A percentile compares a stretch with the other conserved stretches of the same genome.
These are phyloP conservation scores for Oxalis stricta DNA, from an alignment of 441 rosid genomes.

Conservation along the genomic window DNA sequence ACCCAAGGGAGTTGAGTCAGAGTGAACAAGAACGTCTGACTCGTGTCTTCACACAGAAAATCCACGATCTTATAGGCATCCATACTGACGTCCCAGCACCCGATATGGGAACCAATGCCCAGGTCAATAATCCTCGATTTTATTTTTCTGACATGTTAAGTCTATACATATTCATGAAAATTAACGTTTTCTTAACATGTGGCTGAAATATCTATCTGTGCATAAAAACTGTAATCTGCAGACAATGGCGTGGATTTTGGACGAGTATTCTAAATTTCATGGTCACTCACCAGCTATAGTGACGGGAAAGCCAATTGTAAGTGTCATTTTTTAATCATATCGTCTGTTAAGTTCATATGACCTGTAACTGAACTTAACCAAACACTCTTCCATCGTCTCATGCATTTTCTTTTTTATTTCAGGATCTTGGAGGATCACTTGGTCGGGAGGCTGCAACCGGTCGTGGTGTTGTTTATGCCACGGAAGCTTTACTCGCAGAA, in stretches of 20 bases:
- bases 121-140: slow-evolving; percentile 20
- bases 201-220: not conserved
- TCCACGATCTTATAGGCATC: slow-evolving; percentile 85
- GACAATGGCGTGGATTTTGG: slow-evolving; percentile 99
- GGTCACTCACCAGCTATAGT: slow-evolving; percentile 96
- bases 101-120: slow-evolving; percentile 95
- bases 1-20: slow-evolving; percentile 51
- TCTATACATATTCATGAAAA: not conserved
- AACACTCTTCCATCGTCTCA: not conserved
- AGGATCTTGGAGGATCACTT: slow-evolving; percentile 99
- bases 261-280: slow-evolving; percentile 94
- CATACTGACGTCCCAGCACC: slow-evolving; percentile 98
- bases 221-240: slow-evolving; percentile 11
- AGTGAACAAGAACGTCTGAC: slow-evolving; percentile 88
- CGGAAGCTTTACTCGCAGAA: slow-evolving; percentile 88
- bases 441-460: slow-evolving; percentile 99
- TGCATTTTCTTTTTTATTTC: slow-evolving; percentile 7
- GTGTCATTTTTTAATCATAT: slow-evolving; percentile 7
- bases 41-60: slow-evolving; percentile 97
- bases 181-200: not conserved
- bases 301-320: slow-evolving; percentile 89
- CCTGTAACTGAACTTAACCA: not conserved
- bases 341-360: slow-evolving; percentile 3
- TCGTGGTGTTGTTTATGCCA: slow-evolving; percentile 76
- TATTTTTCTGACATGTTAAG: not conserved